Evolutionary conservation across 2,329 filamentous ascomycete species (phyloP).

Genomic region (Helotiales sp.): DNA sequence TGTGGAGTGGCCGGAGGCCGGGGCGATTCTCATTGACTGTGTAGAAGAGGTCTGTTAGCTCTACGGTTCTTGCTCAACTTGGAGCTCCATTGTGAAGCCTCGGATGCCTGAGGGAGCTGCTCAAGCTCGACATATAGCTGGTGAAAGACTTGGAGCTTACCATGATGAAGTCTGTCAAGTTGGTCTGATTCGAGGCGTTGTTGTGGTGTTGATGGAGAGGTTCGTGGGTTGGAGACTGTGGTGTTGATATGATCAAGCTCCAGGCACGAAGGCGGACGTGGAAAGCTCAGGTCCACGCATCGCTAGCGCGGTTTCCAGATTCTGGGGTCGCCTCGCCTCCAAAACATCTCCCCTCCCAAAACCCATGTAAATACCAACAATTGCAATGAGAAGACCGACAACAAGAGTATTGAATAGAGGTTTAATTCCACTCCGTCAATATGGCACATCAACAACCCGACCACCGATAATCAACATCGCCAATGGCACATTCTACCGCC

Average conservation of each 20-base stretch:
- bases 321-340: constrained; percentile 34
- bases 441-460: constrained; percentile 37
- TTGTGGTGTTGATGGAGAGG: constrained; percentile 14
- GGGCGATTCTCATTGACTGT: constrained; percentile 89
- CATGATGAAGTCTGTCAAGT: constrained; percentile 30
- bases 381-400: constrained; percentile 31
- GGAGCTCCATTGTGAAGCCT: not conserved
- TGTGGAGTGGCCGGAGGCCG: constrained; percentile 68
- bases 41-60: constrained; percentile 16
- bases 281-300: constrained; percentile 18
- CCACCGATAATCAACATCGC: constrained; percentile 72
- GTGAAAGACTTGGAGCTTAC: constrained; percentile 28
- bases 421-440: constrained; percentile 24
- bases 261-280: constrained; percentile 37
- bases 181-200: constrained; percentile 12
- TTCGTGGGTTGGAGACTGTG: constrained; percentile 17
- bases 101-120: not conserved
- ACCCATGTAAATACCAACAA: constrained; percentile 15
- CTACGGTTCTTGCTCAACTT: not conserved
- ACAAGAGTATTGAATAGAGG: constrained; percentile 8
- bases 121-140: not conserved
- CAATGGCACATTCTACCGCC: constrained; percentile 83
- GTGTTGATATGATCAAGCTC: constrained; percentile 29
- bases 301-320: constrained; percentile 25
- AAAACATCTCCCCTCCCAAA: constrained; percentile 2